These are phyloP conservation scores for Candida michaelii DNA, from an alignment of 805 yeast genomes.

Conservation along the genomic window DNA sequence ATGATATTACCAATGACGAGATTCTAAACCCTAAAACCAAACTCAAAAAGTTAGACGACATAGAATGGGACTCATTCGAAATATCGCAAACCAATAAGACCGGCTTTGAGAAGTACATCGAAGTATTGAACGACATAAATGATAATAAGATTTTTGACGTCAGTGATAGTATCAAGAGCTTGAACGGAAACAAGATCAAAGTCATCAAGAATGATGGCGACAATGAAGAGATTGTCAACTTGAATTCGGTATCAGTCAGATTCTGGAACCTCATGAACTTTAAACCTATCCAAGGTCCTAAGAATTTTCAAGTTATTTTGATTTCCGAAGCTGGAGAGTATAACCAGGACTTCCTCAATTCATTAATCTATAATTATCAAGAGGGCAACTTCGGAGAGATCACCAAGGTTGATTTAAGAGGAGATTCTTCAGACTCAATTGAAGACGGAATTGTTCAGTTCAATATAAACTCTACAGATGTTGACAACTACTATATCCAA, in stretches of 20 bases:
- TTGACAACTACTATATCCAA: conserved; percentile 21
- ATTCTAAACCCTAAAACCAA: conserved; percentile 25
- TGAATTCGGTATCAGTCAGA: conserved; percentile 42
- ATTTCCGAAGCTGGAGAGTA: conserved; percentile 37
- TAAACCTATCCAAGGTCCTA: conserved; percentile 50
- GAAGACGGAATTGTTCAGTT: conserved; percentile 28
- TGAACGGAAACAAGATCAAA: conserved; percentile 23
- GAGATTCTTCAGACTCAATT: conserved; percentile 27
- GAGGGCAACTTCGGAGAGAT: conserved; percentile 51
- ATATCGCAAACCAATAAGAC: conserved; percentile 16
- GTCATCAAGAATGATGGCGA: conserved; percentile 26
- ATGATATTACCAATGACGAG: conserved; percentile 36
- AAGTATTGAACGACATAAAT: conserved; percentile 17
- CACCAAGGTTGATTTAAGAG: conserved; percentile 28
- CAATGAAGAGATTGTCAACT: conserved; percentile 40
- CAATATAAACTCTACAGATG: conserved; percentile 19
- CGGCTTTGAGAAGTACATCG: conserved; percentile 22
- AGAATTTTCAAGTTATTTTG: conserved; percentile 53
- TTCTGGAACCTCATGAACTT: conserved; percentile 62
- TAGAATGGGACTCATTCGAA: conserved; percentile 39
- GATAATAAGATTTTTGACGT: conserved; percentile 11
- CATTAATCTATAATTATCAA: conserved; percentile 44
- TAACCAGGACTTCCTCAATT: conserved; percentile 39
- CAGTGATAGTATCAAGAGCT: conserved; percentile 5
- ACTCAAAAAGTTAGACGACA: conserved; percentile 21